Base-by-base conservation (phyloP, 2,329 filamentous ascomycete genomes). In the Emergomyces africanus region DNA sequence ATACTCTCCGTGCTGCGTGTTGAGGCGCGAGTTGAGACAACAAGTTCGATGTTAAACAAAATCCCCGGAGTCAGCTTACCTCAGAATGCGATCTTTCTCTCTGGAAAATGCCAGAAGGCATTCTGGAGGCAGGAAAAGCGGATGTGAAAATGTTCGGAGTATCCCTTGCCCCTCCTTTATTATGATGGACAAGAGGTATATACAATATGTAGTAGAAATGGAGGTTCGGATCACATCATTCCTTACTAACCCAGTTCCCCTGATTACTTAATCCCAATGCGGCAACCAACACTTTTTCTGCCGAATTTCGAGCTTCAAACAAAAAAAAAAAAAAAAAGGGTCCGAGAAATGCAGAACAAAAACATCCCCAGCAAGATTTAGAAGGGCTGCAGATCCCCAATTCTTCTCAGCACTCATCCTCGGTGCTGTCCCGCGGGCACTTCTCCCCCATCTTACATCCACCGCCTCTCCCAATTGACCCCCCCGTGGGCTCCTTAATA, bases 391-490 rank as follows among this genome's bases (percentile, higher is more conserved):
- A 20, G 12, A 18, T n/a, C 6, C 28, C 46, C 48, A 50, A 50
- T 50, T n/a, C 14, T 50, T 33, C 14, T 5, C 48, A 50, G 8
- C 48, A 18, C 44, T 23, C 20, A 28, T 12, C 2, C 8, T 10
- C n/a, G 12, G 33, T 15, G 33, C 30, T n/a, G 10, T 9, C 14
- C 50, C 12, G n/a, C 2, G n/a, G 33, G 15, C 18, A 23, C 33
- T 35, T 25, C 33, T 20, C n/a, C 20, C 15, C 5, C 28, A n/a
- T 25, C 49, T 23, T 35, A 23, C 15, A 37, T 20, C 55, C 58
- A 39, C 23, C 54, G 46, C 20, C 8, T 61, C 46, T 23, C 42
- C 25, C 63, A 63, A 74, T 74, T 71, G 70, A 70, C 46, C 68
- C 67, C 60, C 68, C 68, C 37, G 54, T 68, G 48, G 64, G 66